These are phyloP conservation scores for Rhypophila decipiens DNA, from an alignment of 495 filamentous ascomycete species.

Conservation along the genomic window DNA sequence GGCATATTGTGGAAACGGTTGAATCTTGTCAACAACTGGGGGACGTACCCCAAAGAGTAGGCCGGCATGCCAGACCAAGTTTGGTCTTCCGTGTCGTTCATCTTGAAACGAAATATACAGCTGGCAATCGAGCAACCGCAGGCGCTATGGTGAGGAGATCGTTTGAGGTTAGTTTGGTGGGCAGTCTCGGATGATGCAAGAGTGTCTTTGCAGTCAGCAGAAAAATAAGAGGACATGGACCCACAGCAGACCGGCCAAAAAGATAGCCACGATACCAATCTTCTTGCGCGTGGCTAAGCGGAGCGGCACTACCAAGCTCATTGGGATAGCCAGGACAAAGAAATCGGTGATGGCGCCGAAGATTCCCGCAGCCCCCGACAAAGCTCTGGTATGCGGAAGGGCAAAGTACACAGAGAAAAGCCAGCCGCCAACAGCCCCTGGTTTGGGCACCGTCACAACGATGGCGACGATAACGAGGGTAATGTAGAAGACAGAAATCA, in stretches of 20 bases:
- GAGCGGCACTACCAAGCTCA: neutral
- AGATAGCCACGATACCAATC: neutral
- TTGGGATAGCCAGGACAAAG: neutral
- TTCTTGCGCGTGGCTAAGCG: neutral
- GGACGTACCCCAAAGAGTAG: neutral
- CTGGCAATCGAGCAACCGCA: neutral
- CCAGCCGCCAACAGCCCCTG: neutral
- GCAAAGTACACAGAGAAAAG: neutral
- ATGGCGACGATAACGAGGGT: neutral
- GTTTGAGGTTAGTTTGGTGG: neutral
- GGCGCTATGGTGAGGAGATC: no score
- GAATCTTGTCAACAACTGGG: neutral
- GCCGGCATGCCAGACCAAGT: neutral
- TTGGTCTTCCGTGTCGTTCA: neutral
- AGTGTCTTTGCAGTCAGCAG: neutral
- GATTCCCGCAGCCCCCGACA: neutral
- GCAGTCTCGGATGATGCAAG: neutral
- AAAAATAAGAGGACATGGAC: no score
- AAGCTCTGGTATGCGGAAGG: neutral
- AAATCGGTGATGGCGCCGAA: neutral
- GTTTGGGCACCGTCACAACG: neutral
- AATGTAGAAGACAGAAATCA: neutral
- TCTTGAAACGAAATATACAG: neutral
- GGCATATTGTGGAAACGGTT: neutral
- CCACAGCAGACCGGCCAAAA: neutral